These are phyloP conservation scores for Mycena maculata DNA, from an alignment of 768 basidiomycete genomes.

Conservation along the genomic window DNA sequence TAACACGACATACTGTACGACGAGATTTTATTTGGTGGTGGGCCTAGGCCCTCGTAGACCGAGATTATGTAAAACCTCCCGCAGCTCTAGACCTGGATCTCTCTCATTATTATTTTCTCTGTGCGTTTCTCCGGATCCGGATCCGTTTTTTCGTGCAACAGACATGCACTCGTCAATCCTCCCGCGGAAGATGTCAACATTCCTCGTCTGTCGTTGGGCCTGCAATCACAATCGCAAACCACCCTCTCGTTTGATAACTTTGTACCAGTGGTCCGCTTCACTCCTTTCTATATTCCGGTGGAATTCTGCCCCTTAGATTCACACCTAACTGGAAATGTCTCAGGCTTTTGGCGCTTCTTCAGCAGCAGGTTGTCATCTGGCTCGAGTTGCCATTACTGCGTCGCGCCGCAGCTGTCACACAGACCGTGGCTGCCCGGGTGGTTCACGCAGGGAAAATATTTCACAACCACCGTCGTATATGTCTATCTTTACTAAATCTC, in stretches of 20 bases:
- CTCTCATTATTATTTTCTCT: neutral
- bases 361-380: constrained; percentile 92
- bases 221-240: constrained; percentile 83
- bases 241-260: constrained; percentile 79
- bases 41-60: neutral
- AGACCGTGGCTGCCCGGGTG: constrained; percentile 83
- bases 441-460: constrained; percentile 79
- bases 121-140: constrained; percentile 34
- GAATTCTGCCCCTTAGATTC: constrained; percentile 32
- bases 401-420: no score
- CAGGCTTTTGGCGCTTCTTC: constrained; percentile 81
- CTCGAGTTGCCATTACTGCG: constrained; percentile 79
- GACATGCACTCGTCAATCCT: constrained; percentile 41
- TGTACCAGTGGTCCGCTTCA: constrained; percentile 89
- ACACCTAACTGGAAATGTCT: constrained; percentile 19
- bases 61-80: constrained; percentile 19
- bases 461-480: constrained; percentile 35
- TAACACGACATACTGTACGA: no score
- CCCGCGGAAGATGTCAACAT: constrained; percentile 40
- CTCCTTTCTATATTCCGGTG: constrained; percentile 92
- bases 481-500: constrained; percentile 20
- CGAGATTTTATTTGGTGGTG: no score
- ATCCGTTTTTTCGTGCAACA: neutral
- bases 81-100: neutral
- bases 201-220: constrained; percentile 82